These are phyloP conservation scores for Ustilago xerochloae DNA, from an alignment of 1,284 basidiomycete species.

Conservation along the genomic window DNA sequence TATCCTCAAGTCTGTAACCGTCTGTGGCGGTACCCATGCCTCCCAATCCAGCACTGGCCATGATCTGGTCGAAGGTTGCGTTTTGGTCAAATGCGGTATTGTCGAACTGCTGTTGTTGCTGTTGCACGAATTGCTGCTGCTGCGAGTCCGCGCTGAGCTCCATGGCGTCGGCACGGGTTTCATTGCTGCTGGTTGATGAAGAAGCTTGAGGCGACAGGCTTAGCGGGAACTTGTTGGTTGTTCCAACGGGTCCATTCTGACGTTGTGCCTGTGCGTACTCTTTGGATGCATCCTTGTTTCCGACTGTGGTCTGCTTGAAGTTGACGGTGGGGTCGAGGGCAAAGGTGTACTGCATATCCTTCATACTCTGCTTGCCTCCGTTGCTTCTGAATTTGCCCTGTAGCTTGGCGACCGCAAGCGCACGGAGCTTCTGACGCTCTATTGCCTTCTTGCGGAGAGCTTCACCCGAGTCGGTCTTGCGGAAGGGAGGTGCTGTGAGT, in stretches of 20 bases:
- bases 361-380: constrained; percentile 35
- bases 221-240: constrained; percentile 44
- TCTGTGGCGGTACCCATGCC: constrained; percentile 11
- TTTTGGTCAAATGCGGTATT: constrained; percentile 11
- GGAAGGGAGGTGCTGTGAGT: constrained; percentile 50
- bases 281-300: constrained; percentile 33
- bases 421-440: constrained; percentile 46
- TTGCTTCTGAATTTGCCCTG: constrained; percentile 39
- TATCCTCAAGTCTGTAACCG: constrained; percentile 48
- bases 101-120: neutral
- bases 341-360: constrained; percentile 49
- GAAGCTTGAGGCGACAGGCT: constrained; percentile 25
- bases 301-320: constrained; percentile 46
- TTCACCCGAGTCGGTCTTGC: constrained; percentile 48
- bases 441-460: constrained; percentile 43
- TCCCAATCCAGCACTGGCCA: constrained; percentile 27
- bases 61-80: constrained; percentile 36
- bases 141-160: constrained; percentile 8
- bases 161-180: constrained; percentile 18
- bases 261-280: constrained; percentile 31
- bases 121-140: neutral
- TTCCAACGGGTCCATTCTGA: constrained; percentile 35
- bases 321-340: constrained; percentile 42
- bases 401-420: constrained; percentile 44
- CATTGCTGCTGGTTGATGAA: neutral